Percentiles rank a stretch among this genome's conserved stretches.
phyloP scores from a whole-genome alignment of 768 basidiomycete species.

The Pleurotus cornucopiae region DNA sequence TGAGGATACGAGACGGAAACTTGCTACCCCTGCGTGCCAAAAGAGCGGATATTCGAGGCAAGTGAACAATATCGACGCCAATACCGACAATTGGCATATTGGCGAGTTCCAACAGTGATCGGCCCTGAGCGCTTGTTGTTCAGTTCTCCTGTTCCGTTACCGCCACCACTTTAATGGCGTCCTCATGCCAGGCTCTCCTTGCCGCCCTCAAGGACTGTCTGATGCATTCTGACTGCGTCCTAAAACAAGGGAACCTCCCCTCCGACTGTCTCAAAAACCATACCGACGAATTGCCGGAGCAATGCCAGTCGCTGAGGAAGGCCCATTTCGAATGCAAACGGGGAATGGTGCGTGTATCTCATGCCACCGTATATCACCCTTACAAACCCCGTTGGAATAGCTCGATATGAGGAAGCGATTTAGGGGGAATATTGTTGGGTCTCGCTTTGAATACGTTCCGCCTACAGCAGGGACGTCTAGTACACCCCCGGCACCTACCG shows the following conservation, averaged over 20 bases:
- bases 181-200: slow-evolving; percentile 74
- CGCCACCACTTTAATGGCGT: slow-evolving; percentile 50
- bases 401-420: slow-evolving; percentile 85
- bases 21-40: slow-evolving; percentile 41
- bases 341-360: slow-evolving; percentile 61
- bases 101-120: no score
- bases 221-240: slow-evolving; percentile 82
- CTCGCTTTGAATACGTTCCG: slow-evolving; percentile 40
- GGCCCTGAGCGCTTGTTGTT: no score
- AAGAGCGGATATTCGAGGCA: slow-evolving; percentile 60
- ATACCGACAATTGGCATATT: slow-evolving; percentile 66
- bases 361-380: not conserved
- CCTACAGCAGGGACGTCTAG: slow-evolving; percentile 17
- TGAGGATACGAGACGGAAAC: slow-evolving; percentile 64
- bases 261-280: slow-evolving; percentile 83
- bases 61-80: slow-evolving; percentile 70
- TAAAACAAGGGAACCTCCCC: slow-evolving; percentile 73
- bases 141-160: no score
- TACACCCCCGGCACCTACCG: no score
- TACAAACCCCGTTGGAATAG: slow-evolving; percentile 26
- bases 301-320: slow-evolving; percentile 74
- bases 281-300: slow-evolving; percentile 69
- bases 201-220: slow-evolving; percentile 81
- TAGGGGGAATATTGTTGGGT: slow-evolving; percentile 64
- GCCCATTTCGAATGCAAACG: slow-evolving; percentile 90